Base-by-base conservation (phyloP, 1,284 basidiomycete species). In the Volvariella surrecta region DNA sequence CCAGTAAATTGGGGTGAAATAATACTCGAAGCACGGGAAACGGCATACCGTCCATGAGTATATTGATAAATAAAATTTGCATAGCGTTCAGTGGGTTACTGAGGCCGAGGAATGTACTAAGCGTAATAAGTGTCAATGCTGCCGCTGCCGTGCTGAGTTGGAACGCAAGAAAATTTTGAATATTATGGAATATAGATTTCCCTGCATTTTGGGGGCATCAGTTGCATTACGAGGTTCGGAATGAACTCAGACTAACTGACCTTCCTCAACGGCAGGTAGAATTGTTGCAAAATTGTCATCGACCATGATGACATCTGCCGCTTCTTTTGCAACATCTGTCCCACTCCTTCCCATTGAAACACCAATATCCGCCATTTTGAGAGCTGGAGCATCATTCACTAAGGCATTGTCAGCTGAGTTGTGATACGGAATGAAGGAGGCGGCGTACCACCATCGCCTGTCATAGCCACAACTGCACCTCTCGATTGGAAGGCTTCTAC, bases 31-130 rank as follows among this genome's bases (percentile, higher is more conserved):
- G 17, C 18, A 16, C 39, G n/a, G 11, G 6, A 28, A 28, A 28
- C 24, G 22, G 52, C 81, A 40, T 47, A 82, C 93, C 95, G 55
- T 98, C 94, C 94, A 97, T 97, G 42, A 98, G 76, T 58, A 98
- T 97, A 64, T 98, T 98, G 61, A 98, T 97, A 62, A 97, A 98
- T 18, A 99, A 70, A 54, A 99, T 98, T 63, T 98, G 94, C 93
- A 98, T 98, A 2, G 95, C 85, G 59, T 99, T 99, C 50, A 99
- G 73, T 11, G 94, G 95, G 57, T 95, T 93, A 53, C 82, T 84
- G 40, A 97, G 70, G 13, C 87, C 80, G 52, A 97, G 79, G 57
- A 93, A 73, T 11, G 94, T 98, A 56, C 88, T 92, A 42, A 97
- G 72, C 3, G 93, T 94, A 63, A 99, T 97, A 49, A 98, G 72